Conservation (phyloP, 2,329 filamentous ascomycete genomes). For the Colletotrichum neosansevieriae region DNA sequence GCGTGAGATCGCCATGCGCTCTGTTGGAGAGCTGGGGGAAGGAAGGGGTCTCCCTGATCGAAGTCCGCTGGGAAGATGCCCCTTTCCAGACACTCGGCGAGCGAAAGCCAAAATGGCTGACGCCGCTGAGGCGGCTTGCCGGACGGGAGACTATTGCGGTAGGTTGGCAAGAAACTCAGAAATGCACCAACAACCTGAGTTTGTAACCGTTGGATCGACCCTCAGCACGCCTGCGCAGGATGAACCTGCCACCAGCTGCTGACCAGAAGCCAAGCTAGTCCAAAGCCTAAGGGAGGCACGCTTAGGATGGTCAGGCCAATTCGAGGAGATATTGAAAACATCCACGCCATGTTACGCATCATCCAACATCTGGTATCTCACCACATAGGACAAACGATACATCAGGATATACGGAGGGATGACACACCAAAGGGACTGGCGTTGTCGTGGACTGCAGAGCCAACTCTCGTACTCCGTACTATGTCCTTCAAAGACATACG, state of each 20-base stretch:
- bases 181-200: slow-evolving; percentile 18
- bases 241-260: slow-evolving; percentile 1
- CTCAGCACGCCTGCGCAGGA: slow-evolving; percentile 4
- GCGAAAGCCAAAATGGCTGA: not conserved
- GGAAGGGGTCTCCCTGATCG: slow-evolving; percentile 10
- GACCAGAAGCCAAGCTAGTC: slow-evolving; percentile 3
- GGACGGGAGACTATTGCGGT: not conserved
- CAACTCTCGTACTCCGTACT: slow-evolving; percentile 24
- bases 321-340: not conserved
- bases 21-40: slow-evolving; percentile 11
- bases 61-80: slow-evolving; percentile 30
- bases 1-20: slow-evolving; percentile 15
- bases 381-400: slow-evolving; percentile 4
- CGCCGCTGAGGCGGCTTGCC: not conserved
- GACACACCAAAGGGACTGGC: slow-evolving; percentile 21
- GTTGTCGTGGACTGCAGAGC: slow-evolving; percentile 12
- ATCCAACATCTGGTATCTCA: slow-evolving; percentile 8
- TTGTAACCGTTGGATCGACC: slow-evolving; percentile 22
- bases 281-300: not conserved
- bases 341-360: slow-evolving; percentile 22
- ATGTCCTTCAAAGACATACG: slow-evolving; percentile 21
- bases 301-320: not conserved
- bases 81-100: slow-evolving; percentile 27
- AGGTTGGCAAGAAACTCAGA: slow-evolving; percentile 14
- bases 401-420: not conserved